Evolutionary conservation across 2,329 filamentous ascomycete genomes (phyloP).

Genomic region (Fonsecaea erecta): DNA sequence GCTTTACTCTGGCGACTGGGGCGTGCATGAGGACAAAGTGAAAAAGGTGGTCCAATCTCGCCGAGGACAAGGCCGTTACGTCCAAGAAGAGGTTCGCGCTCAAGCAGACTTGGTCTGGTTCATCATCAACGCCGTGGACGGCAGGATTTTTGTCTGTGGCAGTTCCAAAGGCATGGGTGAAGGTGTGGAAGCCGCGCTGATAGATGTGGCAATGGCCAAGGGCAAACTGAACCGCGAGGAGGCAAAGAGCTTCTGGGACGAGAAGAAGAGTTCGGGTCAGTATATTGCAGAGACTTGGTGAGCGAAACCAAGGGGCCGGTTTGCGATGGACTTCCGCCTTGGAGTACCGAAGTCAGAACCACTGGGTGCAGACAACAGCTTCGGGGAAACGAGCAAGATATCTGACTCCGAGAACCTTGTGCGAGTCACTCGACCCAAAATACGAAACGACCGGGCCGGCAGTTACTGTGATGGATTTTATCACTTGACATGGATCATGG

Average conservation of each 20-base stretch:
- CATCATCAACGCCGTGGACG: constrained; percentile 94
- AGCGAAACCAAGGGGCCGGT: neutral
- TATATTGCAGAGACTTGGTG: constrained; percentile 74
- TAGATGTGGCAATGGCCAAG: constrained; percentile 91
- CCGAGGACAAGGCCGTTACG: constrained; percentile 81
- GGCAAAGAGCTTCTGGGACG: constrained; percentile 83
- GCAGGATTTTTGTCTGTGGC: constrained; percentile 93
- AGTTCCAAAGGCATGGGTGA: constrained; percentile 97
- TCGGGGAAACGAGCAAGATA: neutral
- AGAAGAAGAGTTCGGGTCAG: constrained; percentile 90
- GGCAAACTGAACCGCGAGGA: constrained; percentile 82
- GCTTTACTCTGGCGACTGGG: constrained; percentile 95
- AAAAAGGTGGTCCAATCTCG: constrained; percentile 80
- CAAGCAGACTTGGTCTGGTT: constrained; percentile 99
- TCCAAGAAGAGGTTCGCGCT: constrained; percentile 89
- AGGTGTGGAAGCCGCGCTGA: constrained; percentile 83
- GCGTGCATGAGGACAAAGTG: constrained; percentile 84
- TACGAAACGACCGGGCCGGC: neutral
- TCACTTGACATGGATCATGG: neutral
- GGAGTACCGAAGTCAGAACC: neutral
- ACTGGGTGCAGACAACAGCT: neutral
- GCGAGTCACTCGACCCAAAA: neutral
- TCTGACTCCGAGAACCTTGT: neutral
- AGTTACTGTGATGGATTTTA: neutral
- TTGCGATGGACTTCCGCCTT: neutral